Evolutionary conservation across 2,329 filamentous ascomycete genomes (phyloP).

Genomic region (Emericellopsis atlantica): DNA sequence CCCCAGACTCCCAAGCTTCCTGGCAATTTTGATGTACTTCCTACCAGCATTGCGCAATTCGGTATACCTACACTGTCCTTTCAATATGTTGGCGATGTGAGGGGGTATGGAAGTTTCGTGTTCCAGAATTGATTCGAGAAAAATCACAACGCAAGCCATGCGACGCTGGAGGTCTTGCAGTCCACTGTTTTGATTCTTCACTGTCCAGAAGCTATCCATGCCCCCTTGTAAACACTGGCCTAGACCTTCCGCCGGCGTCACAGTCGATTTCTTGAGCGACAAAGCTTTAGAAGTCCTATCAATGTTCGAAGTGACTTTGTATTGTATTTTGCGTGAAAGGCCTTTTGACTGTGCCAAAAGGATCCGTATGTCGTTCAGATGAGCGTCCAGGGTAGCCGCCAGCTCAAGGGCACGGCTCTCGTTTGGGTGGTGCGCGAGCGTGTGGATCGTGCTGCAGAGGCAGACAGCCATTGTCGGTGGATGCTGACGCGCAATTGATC

Average conservation of each 20-base stretch:
- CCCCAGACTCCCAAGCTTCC: conserved; percentile 14
- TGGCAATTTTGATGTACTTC: conserved; percentile 20
- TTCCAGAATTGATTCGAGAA: conserved; percentile 14
- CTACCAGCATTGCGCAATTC: conserved; percentile 17
- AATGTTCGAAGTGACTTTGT: conserved; percentile 15
- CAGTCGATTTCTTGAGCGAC: conserved; percentile 8
- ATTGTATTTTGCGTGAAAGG: conserved; percentile 14
- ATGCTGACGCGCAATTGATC: neutral
- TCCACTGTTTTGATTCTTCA: neutral
- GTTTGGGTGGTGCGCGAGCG: conserved; percentile 10
- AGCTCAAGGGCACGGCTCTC: conserved; percentile 8
- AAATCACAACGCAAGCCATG: conserved; percentile 15
- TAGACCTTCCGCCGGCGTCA: conserved; percentile 5
- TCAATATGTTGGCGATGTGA: conserved; percentile 8
- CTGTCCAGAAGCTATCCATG: conserved; percentile 12
- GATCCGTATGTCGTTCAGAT: conserved; percentile 10
- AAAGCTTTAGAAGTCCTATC: conserved; percentile 17
- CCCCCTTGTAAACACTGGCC: conserved; percentile 5
- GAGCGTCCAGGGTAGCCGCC: conserved; percentile 12
- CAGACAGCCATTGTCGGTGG: neutral
- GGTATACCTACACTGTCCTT: conserved; percentile 7
- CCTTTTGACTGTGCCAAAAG: conserved; percentile 15
- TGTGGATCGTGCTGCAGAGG: conserved; percentile 11
- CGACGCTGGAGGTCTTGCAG: conserved; percentile 14
- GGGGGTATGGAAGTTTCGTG: conserved; percentile 8